Conservation (phyloP, 306 rosid genomes). For the Calophaca sinica region DNA sequence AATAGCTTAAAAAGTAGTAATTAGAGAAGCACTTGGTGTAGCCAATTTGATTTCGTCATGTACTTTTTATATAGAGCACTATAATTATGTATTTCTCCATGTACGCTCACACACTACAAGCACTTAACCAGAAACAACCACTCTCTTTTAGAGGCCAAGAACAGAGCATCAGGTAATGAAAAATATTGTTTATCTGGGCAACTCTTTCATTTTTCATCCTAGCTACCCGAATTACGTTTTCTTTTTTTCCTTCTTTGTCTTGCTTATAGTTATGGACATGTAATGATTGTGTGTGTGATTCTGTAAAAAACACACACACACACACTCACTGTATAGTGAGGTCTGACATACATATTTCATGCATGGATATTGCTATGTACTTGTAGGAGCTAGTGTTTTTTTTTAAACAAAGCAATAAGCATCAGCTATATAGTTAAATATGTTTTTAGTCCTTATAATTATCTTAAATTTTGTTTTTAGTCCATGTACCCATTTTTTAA, state of each 20-base stretch:
- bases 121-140: no score
- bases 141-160: neutral
- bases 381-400: neutral
- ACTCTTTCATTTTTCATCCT: conserved; percentile 7
- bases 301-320: neutral
- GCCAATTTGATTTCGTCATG: conserved; percentile 22
- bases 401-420: no score
- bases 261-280: neutral
- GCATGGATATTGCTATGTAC: neutral
- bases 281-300: neutral
- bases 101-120: no score
- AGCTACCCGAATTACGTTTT: neutral
- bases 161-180: conserved; percentile 25
- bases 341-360: no score
- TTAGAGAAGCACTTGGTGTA: neutral
- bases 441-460: no score
- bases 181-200: neutral
- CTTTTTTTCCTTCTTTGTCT: neutral
- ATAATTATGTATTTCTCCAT: neutral
- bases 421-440: no score
- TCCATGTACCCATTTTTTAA: no score
- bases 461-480: no score
- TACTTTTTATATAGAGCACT: conserved; percentile 24
- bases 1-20: no score
- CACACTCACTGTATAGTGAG: no score